phyloP scores from a whole-genome alignment of 2,329 filamentous ascomycete genomes.

The Penicillium sp. region DNA sequence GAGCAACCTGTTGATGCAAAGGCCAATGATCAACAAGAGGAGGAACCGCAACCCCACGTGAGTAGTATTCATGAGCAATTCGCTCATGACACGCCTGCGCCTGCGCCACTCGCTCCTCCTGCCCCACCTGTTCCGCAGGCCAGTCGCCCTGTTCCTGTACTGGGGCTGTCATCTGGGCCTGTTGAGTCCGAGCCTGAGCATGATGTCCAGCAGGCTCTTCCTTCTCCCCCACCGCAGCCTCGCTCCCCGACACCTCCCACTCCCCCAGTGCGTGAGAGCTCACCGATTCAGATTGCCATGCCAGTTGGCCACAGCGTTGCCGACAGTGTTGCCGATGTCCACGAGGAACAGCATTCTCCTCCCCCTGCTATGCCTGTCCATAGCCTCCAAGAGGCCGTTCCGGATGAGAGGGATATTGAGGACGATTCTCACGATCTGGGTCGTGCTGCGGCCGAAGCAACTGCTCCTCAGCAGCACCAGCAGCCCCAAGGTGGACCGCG shows the following conservation, averaged over 20 bases:
- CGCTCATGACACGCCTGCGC: slow-evolving; percentile 57
- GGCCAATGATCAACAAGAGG: slow-evolving; percentile 49
- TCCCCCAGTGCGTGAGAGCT: slow-evolving; percentile 55
- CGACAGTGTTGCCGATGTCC: slow-evolving; percentile 43
- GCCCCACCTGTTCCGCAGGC: slow-evolving; percentile 62
- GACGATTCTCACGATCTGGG: slow-evolving; percentile 59
- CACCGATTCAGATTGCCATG: slow-evolving; percentile 80
- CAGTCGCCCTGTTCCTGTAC: slow-evolving; percentile 69
- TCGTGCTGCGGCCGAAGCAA: slow-evolving; percentile 58
- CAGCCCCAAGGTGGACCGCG: slow-evolving; percentile 56
- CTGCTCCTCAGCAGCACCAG: slow-evolving; percentile 42
- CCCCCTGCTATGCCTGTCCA: slow-evolving; percentile 56
- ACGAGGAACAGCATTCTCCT: slow-evolving; percentile 41
- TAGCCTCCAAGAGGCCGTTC: slow-evolving; percentile 61
- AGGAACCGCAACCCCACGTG: slow-evolving; percentile 62
- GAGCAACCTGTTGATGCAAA: slow-evolving; percentile 62
- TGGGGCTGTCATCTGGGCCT: slow-evolving; percentile 66
- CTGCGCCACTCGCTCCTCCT: slow-evolving; percentile 36
- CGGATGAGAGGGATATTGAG: slow-evolving; percentile 63
- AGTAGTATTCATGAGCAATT: slow-evolving; percentile 78
- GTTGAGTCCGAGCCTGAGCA: slow-evolving; percentile 47
- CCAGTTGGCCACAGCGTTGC: slow-evolving; percentile 67
- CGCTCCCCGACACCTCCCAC: slow-evolving; percentile 50
- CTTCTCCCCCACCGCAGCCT: slow-evolving; percentile 45
- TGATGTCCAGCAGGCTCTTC: slow-evolving; percentile 32